Evolutionary conservation across 176 grass and related monocot species (phyloP).

Genomic region (Alopecurus myosuroides): DNA sequence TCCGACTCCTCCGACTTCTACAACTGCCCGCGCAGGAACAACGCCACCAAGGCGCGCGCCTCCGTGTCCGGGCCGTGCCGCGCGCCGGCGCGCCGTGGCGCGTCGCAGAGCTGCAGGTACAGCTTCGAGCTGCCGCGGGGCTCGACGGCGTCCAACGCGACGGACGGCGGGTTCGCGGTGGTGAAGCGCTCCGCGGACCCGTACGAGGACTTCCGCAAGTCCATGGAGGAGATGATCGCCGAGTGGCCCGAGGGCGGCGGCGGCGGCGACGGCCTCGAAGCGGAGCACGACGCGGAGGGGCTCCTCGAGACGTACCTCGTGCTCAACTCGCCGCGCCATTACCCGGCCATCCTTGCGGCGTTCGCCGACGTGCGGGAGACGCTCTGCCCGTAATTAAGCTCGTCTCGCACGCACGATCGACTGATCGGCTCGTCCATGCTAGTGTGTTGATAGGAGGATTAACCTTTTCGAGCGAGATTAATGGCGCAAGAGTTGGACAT

Average conservation of each 20-base stretch:
- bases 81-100: constrained; percentile 10
- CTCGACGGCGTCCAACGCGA: constrained; percentile 2
- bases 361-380: constrained; percentile 70
- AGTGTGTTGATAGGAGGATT: constrained; percentile 24
- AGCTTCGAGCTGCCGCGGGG: constrained; percentile 40
- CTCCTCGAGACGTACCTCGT: constrained; percentile 74
- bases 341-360: constrained; percentile 68
- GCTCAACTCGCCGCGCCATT: constrained; percentile 77
- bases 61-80: constrained; percentile 48
- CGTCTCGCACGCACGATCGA: not conserved
- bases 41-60: not conserved
- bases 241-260: constrained; percentile 26
- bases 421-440: not conserved
- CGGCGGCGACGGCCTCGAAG: not conserved
- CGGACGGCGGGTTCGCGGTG: constrained; percentile 60
- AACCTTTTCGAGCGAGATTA: constrained; percentile 1
- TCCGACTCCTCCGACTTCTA: constrained; percentile 85
- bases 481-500: constrained; percentile 1
- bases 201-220: constrained; percentile 82
- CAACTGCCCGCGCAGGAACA: constrained; percentile 24
- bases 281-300: constrained; percentile 30
- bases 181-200: constrained; percentile 69
- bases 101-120: constrained; percentile 43
- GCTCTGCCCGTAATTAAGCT: constrained; percentile 42
- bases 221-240: constrained; percentile 87